Base-by-base conservation (phyloP, 345 rosid species). In the Hypericum perforatum region DNA sequence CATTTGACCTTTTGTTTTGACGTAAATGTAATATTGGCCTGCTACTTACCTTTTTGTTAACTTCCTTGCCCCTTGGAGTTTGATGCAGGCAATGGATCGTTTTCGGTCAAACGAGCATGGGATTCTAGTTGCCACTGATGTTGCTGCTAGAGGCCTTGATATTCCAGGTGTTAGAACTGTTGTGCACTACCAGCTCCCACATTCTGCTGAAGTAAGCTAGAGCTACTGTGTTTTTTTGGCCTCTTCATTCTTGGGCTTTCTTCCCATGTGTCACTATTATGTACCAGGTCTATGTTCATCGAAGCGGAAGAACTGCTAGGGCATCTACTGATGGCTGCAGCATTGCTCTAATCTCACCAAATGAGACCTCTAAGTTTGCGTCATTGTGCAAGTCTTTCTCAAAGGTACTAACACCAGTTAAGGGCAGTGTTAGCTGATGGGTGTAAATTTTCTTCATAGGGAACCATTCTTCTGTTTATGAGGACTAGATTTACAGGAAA, bases 231-330 rank as follows among this genome's bases (percentile, higher is more conserved):
- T 50, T 41, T 50, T 41, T 43, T 58, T 61, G 6, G 6, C 53
- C 7, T n/a, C 41, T 7, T 15, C 58, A 63, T 58, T 45, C 2
- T 32, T 32, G 49, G 57, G 44, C 42, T 49, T 29, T 2, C 54
- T 43, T 37, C 15, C 11, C 32, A n/a, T 62, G 11, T 60, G 15
- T 66, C 16, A 44, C 59, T 7, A 11, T 45, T 37, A 52, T 49
- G 43, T 56, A 50, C 58, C 58, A 92, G 98, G 94, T 89, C 43
- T 92, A 92, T 71, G 94, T 92, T 8, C 98, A 92, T 62, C 78
- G 98, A 79, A 86, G 98, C 72, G 98, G 98, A 45, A 81, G 98
- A 70, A 89, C 97, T 57, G 95, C 98, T 58, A 82, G 98, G 71
- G 95, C 97, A 48, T 88, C 72, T 48, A 63, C 82, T 46, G 98